These are phyloP conservation scores for Atractiella rhizophila DNA, from an alignment of 768 basidiomycete species.

Conservation along the genomic window DNA sequence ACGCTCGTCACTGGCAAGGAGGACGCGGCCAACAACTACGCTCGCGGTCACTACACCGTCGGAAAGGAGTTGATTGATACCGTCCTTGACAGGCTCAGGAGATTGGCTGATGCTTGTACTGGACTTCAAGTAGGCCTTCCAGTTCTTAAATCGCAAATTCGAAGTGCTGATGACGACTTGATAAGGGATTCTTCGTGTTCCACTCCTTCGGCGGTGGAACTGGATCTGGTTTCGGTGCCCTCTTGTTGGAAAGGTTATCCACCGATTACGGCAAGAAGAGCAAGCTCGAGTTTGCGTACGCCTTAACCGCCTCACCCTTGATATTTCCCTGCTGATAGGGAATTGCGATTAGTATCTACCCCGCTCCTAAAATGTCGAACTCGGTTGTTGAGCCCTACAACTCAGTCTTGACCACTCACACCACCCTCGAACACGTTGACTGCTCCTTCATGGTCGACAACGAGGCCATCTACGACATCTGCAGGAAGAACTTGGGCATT, in stretches of 20 bases:
- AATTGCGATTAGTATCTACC: conserved; percentile 6
- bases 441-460: conserved; percentile 99
- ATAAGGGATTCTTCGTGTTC: conserved; percentile 83
- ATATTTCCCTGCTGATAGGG: neutral
- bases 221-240: conserved; percentile 94
- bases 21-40: conserved; percentile 99
- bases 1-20: conserved; percentile 95
- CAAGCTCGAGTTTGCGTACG: conserved; percentile 95
- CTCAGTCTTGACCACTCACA: conserved; percentile 68
- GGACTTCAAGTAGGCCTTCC: conserved; percentile 41
- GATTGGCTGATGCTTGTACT: conserved; percentile 87
- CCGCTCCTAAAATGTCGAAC: conserved; percentile 27
- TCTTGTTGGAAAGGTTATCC: conserved; percentile 85
- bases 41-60: conserved; percentile 95
- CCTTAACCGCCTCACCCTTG: conserved; percentile 17
- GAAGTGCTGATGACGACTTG: neutral
- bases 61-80: conserved; percentile 94
- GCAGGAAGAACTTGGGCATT: conserved; percentile 80
- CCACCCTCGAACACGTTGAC: conserved; percentile 98
- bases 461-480: conserved; percentile 95
- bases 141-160: neutral
- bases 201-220: conserved; percentile 99
- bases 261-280: conserved; percentile 99
- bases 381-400: conserved; percentile 99
- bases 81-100: conserved; percentile 89